These are phyloP conservation scores for Thelephora terrestris DNA, from an alignment of 1,284 basidiomycete genomes.

Conservation along the genomic window DNA sequence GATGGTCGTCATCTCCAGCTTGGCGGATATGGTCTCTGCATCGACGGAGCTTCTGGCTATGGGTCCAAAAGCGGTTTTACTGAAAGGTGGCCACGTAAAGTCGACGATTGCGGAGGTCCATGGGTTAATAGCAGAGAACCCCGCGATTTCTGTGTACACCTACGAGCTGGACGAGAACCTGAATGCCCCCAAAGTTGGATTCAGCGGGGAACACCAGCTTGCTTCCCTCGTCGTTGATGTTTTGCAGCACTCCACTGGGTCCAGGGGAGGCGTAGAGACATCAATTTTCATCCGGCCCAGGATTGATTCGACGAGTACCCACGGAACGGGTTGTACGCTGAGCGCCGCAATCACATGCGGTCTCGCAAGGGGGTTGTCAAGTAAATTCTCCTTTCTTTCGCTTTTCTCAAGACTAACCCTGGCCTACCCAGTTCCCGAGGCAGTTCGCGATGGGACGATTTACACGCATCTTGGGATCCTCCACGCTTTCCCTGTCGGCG, in stretches of 20 bases:
- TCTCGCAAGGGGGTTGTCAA: conserved; percentile 41
- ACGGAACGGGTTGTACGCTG: conserved; percentile 92
- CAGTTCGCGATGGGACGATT: conserved; percentile 47
- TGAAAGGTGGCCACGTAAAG: conserved; percentile 84
- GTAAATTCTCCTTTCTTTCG: conserved; percentile 27
- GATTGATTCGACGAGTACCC: conserved; percentile 68
- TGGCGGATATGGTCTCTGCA: conserved; percentile 59
- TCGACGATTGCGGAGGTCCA: conserved; percentile 36
- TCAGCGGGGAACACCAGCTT: conserved; percentile 13
- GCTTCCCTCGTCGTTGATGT: conserved; percentile 65
- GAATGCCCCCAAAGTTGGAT: conserved; percentile 40
- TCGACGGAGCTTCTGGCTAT: conserved; percentile 41
- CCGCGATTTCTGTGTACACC: conserved; percentile 28
- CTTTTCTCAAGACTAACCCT: not conserved
- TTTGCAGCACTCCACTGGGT: conserved; percentile 27
- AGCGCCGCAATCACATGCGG: conserved; percentile 73
- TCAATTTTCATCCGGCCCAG: conserved; percentile 58
- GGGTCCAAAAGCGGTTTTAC: conserved; percentile 53
- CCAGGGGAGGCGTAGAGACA: conserved; percentile 24
- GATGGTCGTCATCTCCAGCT: conserved; percentile 29
- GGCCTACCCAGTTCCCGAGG: conserved; percentile 38
- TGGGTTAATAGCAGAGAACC: conserved; percentile 16
- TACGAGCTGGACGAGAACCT: conserved; percentile 43
- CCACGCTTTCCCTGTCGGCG: conserved; percentile 60
- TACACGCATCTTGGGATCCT: conserved; percentile 78